Evolutionary conservation across 2,329 filamentous ascomycete species (phyloP), one percentile per base, ranked within the genome.

Genomic region (Pestalotiopsis sp.): DNA sequence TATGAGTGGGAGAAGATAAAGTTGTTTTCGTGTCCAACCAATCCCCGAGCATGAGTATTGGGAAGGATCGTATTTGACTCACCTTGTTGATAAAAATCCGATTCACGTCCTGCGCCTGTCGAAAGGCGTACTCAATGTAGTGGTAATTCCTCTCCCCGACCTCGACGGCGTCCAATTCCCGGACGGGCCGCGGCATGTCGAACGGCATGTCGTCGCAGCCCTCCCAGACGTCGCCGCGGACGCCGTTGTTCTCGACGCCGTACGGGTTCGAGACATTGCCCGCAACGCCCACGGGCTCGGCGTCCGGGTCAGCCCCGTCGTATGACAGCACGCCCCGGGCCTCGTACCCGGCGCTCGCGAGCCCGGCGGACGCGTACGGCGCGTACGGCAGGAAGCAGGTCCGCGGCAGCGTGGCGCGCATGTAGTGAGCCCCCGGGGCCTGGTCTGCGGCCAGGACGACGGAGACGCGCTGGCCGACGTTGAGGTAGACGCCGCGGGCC

Each of bases 381-480:
- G 74, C 74, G 56, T 78, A 80, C 14, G 78, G 78, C 45, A 80
- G 69, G 69, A 80, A 81, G 38, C 79, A 81, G 2, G 76, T 76
- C 49, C 72, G 66, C 17, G 78, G 77, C 20, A 80, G 68, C 31
- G 77, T 75, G 1, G 80, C 83, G 59, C 80, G 77, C 58, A 82
- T 77, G 52, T 74, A 71, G 68, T 82, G 82, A 69, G 77, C 78
- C 0, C 78, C 78, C 0, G 68, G 64, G 1, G 72, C 68, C 70
- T 78, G 77, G 71, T 79, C 73, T 11, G 80, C 76, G 13, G 67
- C 71, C 17, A 83, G 41, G n/a, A 82, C 66, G 6, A 82, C 78
- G 5, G 77, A 80, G 56, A 76, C 80, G 4, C 81, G 77, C 72
- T 83, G 81, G 1, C 80, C 81, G 0, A 81, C 74, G 64, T 82